Evolutionary conservation across 139 green algal genomes (phyloP).

Genomic region (Trebouxia sp.): DNA sequence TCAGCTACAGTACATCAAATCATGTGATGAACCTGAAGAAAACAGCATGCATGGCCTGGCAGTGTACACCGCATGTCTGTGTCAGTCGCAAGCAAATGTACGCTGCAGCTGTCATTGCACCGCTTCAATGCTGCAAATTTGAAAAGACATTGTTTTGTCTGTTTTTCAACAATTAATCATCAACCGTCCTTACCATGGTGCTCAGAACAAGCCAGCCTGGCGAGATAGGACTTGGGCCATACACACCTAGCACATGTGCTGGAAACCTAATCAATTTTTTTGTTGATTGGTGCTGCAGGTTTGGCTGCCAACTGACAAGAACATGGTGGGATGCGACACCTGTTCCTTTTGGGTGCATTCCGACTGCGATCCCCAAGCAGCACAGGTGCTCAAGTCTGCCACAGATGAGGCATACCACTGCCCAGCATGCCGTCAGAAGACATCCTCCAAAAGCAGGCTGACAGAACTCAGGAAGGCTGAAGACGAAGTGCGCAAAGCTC

Average conservation of each 20-base stretch:
- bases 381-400: background rate
- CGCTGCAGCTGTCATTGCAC: background rate
- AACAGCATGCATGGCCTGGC: background rate
- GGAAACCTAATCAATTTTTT: no score
- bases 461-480: constrained; percentile 27
- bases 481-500: constrained; percentile 16
- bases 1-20: background rate
- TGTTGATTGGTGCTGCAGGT: background rate
- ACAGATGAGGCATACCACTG: constrained; percentile 34
- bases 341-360: constrained; percentile 46
- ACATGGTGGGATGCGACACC: constrained; percentile 52
- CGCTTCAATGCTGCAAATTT: background rate
- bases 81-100: background rate
- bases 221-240: no score
- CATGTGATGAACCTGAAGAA: no score
- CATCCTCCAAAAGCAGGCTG: constrained; percentile 12
- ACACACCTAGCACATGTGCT: no score
- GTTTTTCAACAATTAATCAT: no score
- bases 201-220: background rate
- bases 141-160: no score
- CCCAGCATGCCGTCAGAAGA: constrained; percentile 28
- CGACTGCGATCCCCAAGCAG: constrained; percentile 35
- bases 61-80: background rate
- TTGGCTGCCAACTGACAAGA: constrained; percentile 35
- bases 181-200: background rate